Base-by-base conservation (phyloP, 2,329 filamentous ascomycete genomes). In the Fusarium sp. region DNA sequence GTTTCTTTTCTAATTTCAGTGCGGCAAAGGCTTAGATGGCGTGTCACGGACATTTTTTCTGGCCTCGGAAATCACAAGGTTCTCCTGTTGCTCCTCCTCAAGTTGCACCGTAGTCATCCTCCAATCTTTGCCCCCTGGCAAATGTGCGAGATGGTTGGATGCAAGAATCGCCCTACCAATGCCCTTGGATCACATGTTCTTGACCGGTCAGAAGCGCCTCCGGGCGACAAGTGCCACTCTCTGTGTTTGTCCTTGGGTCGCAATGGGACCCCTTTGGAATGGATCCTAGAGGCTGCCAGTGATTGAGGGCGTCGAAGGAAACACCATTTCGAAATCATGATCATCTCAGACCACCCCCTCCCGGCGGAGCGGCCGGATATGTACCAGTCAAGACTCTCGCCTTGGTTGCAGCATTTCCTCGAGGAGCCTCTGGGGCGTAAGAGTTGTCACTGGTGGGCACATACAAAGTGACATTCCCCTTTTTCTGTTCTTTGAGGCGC, bases 151-250 rank as follows among this genome's bases (percentile, higher is more conserved):
- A 72, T 61, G 30, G 50, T 65, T 75, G 69, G 65, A 64, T 66
- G 72, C 65, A 67, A 59, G 62, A 63, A 67, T 74, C 60, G 52
- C 71, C 43, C 59, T 74, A 63, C 59, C 65, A 64, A 50, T 70
- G 22, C 54, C 56, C 50, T 58, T 27, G 59, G 65, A 74, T 72
- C 72, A 72, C 72, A 75, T 61, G 72, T 72, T 74, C 62, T 64
- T 38, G 32, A 64, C 72, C 72, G 69, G 72, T 74, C 72, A 74
- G 61, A 67, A 22, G 35, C 37, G 20, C 30, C 54, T 47, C 52
- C 37, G 62, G 47, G 59, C 71, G 69, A 74, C 65, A 62, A 74
- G 72, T 75, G 65, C 58, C 56, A 75, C 72, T 74, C 62, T 66
- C 32, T 62, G 25, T 58, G 47, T 63, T n/a, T 57, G 52, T 65